Evolutionary conservation across 2,329 filamentous ascomycete species (phyloP).

Genomic region (Xylaria multiplex): DNA sequence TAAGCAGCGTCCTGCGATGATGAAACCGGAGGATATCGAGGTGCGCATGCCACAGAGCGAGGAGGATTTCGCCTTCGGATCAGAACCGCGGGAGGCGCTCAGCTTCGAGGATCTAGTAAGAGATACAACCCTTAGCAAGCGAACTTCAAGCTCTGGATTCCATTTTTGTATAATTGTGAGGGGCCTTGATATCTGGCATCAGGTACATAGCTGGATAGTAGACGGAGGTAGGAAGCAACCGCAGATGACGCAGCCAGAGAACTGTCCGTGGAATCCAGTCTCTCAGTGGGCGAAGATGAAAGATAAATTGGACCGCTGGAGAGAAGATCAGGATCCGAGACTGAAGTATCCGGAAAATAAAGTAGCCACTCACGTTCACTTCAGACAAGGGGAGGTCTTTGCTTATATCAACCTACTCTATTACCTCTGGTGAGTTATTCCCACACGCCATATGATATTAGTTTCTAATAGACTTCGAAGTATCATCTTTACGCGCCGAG

Average conservation of each 20-base stretch:
- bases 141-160: constrained; percentile 26
- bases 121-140: constrained; percentile 17
- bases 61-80: constrained; percentile 32
- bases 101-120: constrained; percentile 29
- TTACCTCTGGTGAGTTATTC: constrained; percentile 33
- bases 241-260: constrained; percentile 32
- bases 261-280: constrained; percentile 35
- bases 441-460: neutral
- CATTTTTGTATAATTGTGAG: constrained; percentile 35
- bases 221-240: constrained; percentile 34
- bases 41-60: constrained; percentile 35
- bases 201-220: constrained; percentile 38
- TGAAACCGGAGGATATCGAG: constrained; percentile 33
- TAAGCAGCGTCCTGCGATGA: constrained; percentile 37
- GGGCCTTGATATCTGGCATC: constrained; percentile 36
- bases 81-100: constrained; percentile 22
- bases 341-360: constrained; percentile 34
- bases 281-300: constrained; percentile 34
- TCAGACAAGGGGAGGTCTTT: constrained; percentile 35
- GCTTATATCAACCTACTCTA: constrained; percentile 37
- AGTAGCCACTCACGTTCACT: constrained; percentile 33
- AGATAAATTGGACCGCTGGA: constrained; percentile 29
- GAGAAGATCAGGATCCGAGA: constrained; percentile 35
- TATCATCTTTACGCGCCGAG: constrained; percentile 28
- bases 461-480: constrained; percentile 16